phyloP scores from a whole-genome alignment of 176 grass and related monocot genomes.

The Urochloa ruziziensis region DNA sequence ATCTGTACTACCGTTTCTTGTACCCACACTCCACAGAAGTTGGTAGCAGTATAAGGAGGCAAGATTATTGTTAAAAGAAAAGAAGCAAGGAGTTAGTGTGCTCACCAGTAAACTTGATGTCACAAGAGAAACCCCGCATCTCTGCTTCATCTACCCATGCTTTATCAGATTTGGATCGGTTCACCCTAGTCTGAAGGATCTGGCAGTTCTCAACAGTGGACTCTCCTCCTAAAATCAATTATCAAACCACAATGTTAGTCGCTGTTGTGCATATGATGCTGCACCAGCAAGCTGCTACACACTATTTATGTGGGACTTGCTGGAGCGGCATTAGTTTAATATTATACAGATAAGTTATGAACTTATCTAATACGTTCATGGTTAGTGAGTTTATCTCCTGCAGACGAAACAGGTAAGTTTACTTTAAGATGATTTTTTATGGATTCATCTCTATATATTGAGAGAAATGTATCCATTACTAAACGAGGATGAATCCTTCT shows the following conservation, averaged over 20 bases:
- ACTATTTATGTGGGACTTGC: neutral
- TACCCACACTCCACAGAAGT: neutral
- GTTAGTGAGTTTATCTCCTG: neutral
- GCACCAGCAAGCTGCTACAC: neutral
- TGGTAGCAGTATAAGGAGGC: neutral
- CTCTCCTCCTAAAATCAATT: conserved; percentile 65
- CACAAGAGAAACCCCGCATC: conserved; percentile 80
- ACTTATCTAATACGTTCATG: too few relatives aligned
- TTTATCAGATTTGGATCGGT: conserved; percentile 85
- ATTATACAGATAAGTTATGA: neutral
- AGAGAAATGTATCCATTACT: neutral
- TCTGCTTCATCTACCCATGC: conserved; percentile 67
- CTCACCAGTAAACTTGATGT: conserved; percentile 83
- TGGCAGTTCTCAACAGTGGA: conserved; percentile 90
- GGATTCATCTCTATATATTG: neutral
- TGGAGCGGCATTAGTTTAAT: neutral
- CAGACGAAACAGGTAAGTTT: neutral
- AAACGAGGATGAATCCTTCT: neutral
- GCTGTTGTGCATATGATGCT: neutral
- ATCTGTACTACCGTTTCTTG: neutral
- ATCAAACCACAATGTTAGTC: neutral
- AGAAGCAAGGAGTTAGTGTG: neutral
- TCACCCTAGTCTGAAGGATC: conserved; percentile 89
- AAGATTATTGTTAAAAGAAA: neutral
- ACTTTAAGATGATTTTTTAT: neutral